phyloP scores from a whole-genome alignment of 148 eudicot species.

The Rhododendron henanense region DNA sequence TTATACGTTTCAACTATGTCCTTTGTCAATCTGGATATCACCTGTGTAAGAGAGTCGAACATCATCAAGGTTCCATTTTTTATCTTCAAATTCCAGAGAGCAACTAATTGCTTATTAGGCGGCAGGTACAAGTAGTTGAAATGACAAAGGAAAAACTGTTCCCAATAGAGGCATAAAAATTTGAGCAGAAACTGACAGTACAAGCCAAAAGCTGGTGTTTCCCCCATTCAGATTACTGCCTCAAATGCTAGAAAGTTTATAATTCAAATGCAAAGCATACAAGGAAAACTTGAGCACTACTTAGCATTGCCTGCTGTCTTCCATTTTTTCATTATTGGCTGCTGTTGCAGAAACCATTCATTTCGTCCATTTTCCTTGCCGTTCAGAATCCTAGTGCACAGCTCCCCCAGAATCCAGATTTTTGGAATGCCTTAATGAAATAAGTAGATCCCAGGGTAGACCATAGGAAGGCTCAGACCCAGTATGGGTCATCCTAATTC shows the following conservation, averaged over 20 bases:
- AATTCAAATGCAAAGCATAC: background rate
- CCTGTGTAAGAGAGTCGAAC: slow-evolving; percentile 36
- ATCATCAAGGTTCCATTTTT: background rate
- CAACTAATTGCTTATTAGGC: slow-evolving; percentile 1
- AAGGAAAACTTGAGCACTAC: background rate
- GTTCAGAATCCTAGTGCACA: background rate
- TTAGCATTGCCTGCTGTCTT: background rate
- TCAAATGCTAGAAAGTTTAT: background rate
- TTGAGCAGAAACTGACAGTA: background rate
- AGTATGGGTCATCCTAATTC: background rate
- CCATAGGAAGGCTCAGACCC: background rate
- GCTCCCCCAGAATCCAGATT: too few relatives aligned
- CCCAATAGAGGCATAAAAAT: background rate
- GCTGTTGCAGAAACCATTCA: background rate
- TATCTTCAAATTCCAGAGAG: background rate
- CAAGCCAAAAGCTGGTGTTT: background rate
- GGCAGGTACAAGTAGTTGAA: background rate
- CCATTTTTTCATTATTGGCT: background rate
- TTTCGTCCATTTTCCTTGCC: background rate
- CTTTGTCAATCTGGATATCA: slow-evolving; percentile 80
- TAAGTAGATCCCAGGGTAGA: background rate
- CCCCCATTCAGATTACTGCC: background rate
- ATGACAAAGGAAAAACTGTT: background rate
- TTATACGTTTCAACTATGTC: slow-evolving; percentile 82
- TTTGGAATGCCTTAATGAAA: background rate